These are phyloP conservation scores for Ceratocystis smalleyi DNA, from an alignment of 2,329 filamentous ascomycete species.

Conservation along the genomic window DNA sequence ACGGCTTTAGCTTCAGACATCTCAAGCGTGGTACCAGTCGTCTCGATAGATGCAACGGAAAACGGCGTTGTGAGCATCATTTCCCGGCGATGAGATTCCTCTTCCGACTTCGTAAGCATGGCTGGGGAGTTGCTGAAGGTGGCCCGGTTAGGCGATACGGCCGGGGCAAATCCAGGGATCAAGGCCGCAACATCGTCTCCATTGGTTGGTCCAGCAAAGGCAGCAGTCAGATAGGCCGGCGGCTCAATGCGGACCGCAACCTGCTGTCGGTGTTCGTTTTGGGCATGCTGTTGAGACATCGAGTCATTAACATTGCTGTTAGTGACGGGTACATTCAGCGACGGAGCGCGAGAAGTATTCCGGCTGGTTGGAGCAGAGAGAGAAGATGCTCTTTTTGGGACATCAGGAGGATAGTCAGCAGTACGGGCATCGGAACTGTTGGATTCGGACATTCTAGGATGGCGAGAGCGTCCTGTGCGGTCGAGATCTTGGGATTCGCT, in stretches of 20 bases:
- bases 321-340: conserved; percentile 41
- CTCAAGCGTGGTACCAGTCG: conserved; percentile 44
- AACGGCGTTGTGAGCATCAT: conserved; percentile 32
- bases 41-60: conserved; percentile 45
- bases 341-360: conserved; percentile 38
- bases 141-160: conserved; percentile 2
- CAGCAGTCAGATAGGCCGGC: conserved; percentile 21
- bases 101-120: neutral
- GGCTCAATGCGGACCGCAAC: conserved; percentile 19
- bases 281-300: conserved; percentile 16
- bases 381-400: conserved; percentile 43
- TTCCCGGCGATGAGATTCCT: conserved; percentile 13
- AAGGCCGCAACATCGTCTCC: neutral
- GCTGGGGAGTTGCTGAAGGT: neutral
- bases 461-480: conserved; percentile 20
- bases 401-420: conserved; percentile 43
- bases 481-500: neutral
- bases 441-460: conserved; percentile 32
- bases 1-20: conserved; percentile 48
- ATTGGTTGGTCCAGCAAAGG: neutral
- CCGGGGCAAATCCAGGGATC: conserved; percentile 13
- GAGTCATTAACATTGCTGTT: conserved; percentile 24
- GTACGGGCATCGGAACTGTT: conserved; percentile 39
- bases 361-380: conserved; percentile 47
- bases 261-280: conserved; percentile 10